phyloP scores from a whole-genome alignment of 352 stramenopile genomes.

The Pythium oligandrum region DNA sequence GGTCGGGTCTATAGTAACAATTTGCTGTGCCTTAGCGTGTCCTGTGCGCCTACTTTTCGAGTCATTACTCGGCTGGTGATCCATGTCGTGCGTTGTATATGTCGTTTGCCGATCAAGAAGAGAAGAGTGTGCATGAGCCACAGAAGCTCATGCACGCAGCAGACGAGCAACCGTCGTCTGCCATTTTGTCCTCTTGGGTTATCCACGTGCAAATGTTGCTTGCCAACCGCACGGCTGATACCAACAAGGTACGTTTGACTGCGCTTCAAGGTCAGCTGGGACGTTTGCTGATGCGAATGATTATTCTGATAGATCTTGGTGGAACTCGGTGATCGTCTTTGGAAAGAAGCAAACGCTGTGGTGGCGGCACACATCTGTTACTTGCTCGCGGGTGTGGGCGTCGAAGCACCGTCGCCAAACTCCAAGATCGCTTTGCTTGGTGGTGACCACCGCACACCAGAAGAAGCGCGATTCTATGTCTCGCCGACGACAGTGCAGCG shows the following conservation, averaged over 20 bases:
- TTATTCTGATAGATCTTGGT: slow-evolving; percentile 43
- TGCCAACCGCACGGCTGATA: slow-evolving; percentile 76
- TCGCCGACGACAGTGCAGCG: slow-evolving; percentile 70
- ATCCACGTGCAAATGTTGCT: slow-evolving; percentile 78
- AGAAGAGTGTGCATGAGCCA: slow-evolving; percentile 81
- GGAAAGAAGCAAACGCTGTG: slow-evolving; percentile 59
- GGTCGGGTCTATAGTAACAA: not conserved
- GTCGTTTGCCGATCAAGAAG: slow-evolving; percentile 78
- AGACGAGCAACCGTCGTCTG: slow-evolving; percentile 33
- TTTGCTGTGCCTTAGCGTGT: slow-evolving; percentile 35
- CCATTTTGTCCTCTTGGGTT: slow-evolving; percentile 69
- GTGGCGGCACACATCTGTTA: slow-evolving; percentile 80
- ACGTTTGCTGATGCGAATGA: slow-evolving; percentile 1
- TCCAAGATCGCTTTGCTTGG: slow-evolving; percentile 82
- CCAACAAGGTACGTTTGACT: slow-evolving; percentile 42
- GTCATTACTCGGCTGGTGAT: slow-evolving; percentile 70
- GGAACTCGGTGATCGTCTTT: slow-evolving; percentile 78
- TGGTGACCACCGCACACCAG: slow-evolving; percentile 61
- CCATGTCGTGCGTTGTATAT: slow-evolving; percentile 75
- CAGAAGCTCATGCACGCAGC: slow-evolving; percentile 51
- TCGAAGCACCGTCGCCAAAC: slow-evolving; percentile 71
- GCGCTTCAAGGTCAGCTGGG: not conserved
- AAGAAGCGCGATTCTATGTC: slow-evolving; percentile 80
- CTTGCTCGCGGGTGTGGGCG: slow-evolving; percentile 55
- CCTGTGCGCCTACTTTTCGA: slow-evolving; percentile 69